Evolutionary conservation across 495 filamentous ascomycete species (phyloP), one percentile per base, ranked within the genome.

Genomic region (Lophiostoma macrostomum): DNA sequence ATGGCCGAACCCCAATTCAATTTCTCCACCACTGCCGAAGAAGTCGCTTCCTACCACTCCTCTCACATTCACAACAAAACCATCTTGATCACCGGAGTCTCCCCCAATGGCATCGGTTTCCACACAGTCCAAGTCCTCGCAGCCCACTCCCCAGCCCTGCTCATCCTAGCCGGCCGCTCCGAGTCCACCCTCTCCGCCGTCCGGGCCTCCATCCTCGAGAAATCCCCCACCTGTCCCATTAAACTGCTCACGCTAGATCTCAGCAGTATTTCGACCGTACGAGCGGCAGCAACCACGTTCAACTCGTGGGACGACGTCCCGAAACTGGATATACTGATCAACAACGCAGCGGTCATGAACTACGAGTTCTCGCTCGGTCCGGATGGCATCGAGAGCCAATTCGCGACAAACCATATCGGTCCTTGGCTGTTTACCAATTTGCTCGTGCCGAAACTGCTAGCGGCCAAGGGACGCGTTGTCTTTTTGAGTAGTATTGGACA

Each of bases 91-190:
- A 61, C 57, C 8, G 65, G 80, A 2, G 71, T 81, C 32, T 73
- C 74, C 31, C 76, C 76, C 11, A 70, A 72, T 14, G 73, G 77
- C 14, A 69, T 82, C 20, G 80, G 79, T 1, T 69, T 74, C 30
- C 61, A 72, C 1, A 77, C 77, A 6, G 78, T 74, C 1, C 32
- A 73, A 1, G 74, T 75, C 7, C 68, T 82, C 31, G 80, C 78
- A 5, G 72, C 73, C 0, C 78, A 83, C 49, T 42, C 53, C 0
- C 80, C 80, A 0, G 60, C 52, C 0, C 69, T 72, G 4, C 64
- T 83, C 10, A 75, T 83, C 44, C 67, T 82, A 5, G 77, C 75
- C 3, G 80, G 77, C 0, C 72, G 79, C 0, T 80, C 76, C 12
- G 65, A 54, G 25, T 37, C 66, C 29, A 76, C 74, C 43, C 65